Conservation (phyloP, 805 yeast species). For the Millerago galiae region DNA sequence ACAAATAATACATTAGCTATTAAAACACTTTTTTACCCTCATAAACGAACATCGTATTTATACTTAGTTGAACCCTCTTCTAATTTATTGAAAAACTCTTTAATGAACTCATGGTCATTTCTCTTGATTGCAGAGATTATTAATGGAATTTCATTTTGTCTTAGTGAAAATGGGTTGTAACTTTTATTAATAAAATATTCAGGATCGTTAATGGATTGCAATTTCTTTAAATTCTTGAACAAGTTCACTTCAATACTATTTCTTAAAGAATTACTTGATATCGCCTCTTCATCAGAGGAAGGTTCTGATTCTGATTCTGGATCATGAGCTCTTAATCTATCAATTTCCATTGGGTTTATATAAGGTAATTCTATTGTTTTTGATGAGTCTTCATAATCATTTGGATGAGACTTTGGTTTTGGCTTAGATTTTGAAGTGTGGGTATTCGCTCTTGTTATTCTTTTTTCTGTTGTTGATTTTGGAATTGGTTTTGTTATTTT, state of each 20-base stretch:
- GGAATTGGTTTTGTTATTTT: too few species aligned
- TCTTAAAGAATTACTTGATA: neutral
- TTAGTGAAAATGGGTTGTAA: neutral
- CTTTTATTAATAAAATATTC: neutral
- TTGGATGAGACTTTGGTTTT: too few species aligned
- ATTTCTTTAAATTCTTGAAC: neutral
- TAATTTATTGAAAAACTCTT: neutral
- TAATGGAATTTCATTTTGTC: neutral
- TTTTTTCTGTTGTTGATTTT: too few species aligned
- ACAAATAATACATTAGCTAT: neutral
- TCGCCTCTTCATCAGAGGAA: too few species aligned
- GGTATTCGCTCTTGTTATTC: too few species aligned
- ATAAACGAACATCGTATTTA: neutral
- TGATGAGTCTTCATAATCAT: too few species aligned
- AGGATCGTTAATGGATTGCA: neutral
- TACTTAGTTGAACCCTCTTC: neutral
- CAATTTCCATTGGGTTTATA: too few species aligned
- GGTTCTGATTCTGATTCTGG: too few species aligned
- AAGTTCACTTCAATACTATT: neutral
- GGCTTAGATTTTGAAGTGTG: too few species aligned
- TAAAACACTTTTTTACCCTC: neutral
- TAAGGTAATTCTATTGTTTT: too few species aligned
- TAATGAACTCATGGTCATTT: neutral
- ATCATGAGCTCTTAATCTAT: too few species aligned
- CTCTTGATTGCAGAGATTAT: neutral